Evolutionary conservation across 2,329 filamentous ascomycete species (phyloP), one percentile per base, ranked within the genome.

Genomic region (Fusarium nematophilum): DNA sequence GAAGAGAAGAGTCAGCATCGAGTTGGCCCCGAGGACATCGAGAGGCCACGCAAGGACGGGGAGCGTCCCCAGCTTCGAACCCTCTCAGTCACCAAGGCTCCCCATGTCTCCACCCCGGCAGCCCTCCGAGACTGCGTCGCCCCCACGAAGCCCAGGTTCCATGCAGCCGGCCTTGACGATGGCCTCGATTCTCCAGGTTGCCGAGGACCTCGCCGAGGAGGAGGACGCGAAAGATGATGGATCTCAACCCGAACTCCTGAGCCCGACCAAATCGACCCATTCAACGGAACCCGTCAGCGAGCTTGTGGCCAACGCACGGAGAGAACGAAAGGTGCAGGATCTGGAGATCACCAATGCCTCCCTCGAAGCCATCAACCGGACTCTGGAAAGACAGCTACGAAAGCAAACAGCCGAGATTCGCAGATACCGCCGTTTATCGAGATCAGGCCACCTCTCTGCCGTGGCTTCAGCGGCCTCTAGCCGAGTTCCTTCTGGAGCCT

Each of bases 331-430:
- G 78, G 93, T 99, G 1, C 86, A 98, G 65, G 95, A 99, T 73
- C 81, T 99, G 6, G 92, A 99, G 73, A 99, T 99, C 62, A 97
- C 91, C 50, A 99, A 99, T 70, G 95, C 92, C 1, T 97, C 93
- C 2, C 83, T 99, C 3, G 86, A 97, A 52, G 95, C 95, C 33
- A 98, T 99, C 77, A 99, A 99, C 72, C 85, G 93, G 47, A 95
- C 93, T 0, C 79, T 99, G 0, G 95, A 99, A 76, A 86, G 92
- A 18, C 92, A 98, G 72, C 83, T 99, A 68, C 87, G 93, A 21
- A 96, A 96, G 72, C 94, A 98, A 70, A 94, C 91, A 30, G 86
- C 90, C 1, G 95, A 99, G 72, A 74, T 99, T 26, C 88, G 95
- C 53, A 85, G 94, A 36, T 98, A 89, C 73, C 87, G 91, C 45